Percentiles rank a stretch among this genome's conserved stretches.
phyloP scores from a whole-genome alignment of 169 alveolate genomes.

The Plasmodium vivax region DNA sequence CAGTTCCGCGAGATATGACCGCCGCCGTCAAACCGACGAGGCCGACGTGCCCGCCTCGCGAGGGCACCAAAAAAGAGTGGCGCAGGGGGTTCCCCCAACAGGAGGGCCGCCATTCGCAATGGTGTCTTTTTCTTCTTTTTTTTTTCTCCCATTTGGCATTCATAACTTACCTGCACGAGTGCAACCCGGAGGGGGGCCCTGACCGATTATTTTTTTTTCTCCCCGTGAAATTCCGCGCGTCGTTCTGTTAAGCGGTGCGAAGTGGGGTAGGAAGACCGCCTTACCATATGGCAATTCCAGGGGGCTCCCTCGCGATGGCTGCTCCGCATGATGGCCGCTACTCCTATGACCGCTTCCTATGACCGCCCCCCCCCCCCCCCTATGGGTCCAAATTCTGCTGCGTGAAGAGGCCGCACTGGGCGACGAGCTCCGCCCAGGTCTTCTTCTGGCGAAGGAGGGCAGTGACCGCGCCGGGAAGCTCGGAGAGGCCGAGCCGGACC shows the following conservation, averaged over 20 bases:
- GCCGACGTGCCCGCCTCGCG: too few species aligned
- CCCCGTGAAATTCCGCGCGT: background rate
- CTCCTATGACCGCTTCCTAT: too few species aligned
- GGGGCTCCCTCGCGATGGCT: background rate
- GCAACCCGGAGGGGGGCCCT: too few species aligned
- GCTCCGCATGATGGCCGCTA: background rate
- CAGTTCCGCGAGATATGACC: conserved; percentile 25
- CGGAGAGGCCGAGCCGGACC: conserved; percentile 88
- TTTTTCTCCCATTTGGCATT: too few species aligned
- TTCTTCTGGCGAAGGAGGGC: conserved; percentile 72
- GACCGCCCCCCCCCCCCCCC: background rate
- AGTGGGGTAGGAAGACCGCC: too few species aligned
- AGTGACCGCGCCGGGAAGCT: conserved; percentile 76
- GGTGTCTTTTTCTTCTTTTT: too few species aligned
- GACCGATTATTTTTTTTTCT: background rate
- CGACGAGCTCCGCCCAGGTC: conserved; percentile 82
- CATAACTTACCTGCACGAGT: too few species aligned
- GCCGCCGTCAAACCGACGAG: too few species aligned
- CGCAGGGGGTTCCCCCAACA: too few species aligned
- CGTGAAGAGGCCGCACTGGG: conserved; percentile 77
- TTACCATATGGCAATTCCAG: background rate
- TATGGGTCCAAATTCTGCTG: conserved; percentile 71
- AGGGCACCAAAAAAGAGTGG: too few species aligned
- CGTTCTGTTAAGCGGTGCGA: background rate
- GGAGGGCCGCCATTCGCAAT: too few species aligned